Evolutionary conservation across 805 yeast genomes (phyloP), one percentile per base, ranked within the genome.

Genomic region (Blastobotrys attinorum): DNA sequence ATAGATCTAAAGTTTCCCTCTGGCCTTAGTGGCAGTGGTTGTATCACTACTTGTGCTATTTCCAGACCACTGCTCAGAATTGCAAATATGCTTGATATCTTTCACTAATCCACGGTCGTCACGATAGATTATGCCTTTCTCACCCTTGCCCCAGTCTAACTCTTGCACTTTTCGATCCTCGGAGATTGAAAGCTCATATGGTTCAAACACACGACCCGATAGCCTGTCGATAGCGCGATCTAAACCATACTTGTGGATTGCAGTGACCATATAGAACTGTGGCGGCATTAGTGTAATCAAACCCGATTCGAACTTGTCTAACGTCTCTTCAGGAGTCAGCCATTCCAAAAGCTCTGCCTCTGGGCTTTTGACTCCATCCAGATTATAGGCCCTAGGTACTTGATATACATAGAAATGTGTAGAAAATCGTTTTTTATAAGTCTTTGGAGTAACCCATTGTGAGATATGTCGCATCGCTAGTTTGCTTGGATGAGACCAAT

Each of bases 371-470:
- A 44, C 43, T 11, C 31, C 31, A 27, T 37, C 46, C 3, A 43
- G 51, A 31, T 45, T 51, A 23, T 31, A 17, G 13, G 40, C 40
- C 20, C 37, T 13, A 39, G 48, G 23, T 15, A 48, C 44, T 3
- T 37, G 25, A 40, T 51, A 58, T 27, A 59, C 33, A 39, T 42
- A 60, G 34, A 60, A 53, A 29, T 58, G 58, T 21, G 63, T 58
- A n/a, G 47, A 44, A 45, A 60, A 60, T 17, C 61, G 43, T 33
- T 53, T 50, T 22, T 48, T 47, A 2, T 41, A 42, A 1, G 40
- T 8, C 2, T 50, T 46, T 2, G 64, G 64, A 13, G 64, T 59
- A 8, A 60, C 53, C 64, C 64, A 60, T 31, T 45, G 49, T 4
- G 60, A 50, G 23, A 53, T 39, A 3, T 37, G 46, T 5, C 43